phyloP scores from a whole-genome alignment of 176 grass and related monocot genomes.

The Oryza coarctata region DNA sequence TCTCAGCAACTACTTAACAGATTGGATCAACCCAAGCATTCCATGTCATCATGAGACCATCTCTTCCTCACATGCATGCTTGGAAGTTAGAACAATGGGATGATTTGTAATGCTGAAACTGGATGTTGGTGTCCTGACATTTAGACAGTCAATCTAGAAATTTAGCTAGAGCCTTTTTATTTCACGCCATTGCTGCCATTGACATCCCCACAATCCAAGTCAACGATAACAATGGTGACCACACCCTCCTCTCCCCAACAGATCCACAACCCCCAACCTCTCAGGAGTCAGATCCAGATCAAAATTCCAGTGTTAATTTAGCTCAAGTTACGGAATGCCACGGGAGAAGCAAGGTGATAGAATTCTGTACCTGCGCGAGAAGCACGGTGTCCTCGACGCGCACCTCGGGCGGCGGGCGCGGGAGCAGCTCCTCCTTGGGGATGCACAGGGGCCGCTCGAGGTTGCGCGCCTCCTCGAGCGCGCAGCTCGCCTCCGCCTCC shows the following conservation, averaged over 20 bases:
- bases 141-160: not conserved
- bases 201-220: not conserved
- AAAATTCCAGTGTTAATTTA: slow-evolving; percentile 2
- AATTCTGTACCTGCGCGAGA: slow-evolving; percentile 60
- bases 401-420: slow-evolving; percentile 41
- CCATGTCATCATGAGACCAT: not conserved
- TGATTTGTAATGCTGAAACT: not conserved
- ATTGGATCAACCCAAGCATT: slow-evolving; percentile 10
- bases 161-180: not conserved
- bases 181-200: not conserved
- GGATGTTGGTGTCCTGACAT: not conserved
- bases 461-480: slow-evolving; percentile 57
- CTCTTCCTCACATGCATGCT: not conserved
- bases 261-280: slow-evolving; percentile 17
- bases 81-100: too few species aligned
- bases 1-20: not conserved
- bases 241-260: not conserved
- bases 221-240: slow-evolving; percentile 23
- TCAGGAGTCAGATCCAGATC: slow-evolving; percentile 26
- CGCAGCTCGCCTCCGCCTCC: slow-evolving; percentile 58
- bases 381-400: slow-evolving; percentile 56
- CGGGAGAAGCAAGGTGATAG: not conserved
- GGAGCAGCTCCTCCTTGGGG: slow-evolving; percentile 68
- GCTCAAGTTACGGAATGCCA: not conserved
- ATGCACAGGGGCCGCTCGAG: slow-evolving; percentile 73